These are phyloP conservation scores for Peltaster fructicola DNA, from an alignment of 2,329 filamentous ascomycete species.

Conservation along the genomic window DNA sequence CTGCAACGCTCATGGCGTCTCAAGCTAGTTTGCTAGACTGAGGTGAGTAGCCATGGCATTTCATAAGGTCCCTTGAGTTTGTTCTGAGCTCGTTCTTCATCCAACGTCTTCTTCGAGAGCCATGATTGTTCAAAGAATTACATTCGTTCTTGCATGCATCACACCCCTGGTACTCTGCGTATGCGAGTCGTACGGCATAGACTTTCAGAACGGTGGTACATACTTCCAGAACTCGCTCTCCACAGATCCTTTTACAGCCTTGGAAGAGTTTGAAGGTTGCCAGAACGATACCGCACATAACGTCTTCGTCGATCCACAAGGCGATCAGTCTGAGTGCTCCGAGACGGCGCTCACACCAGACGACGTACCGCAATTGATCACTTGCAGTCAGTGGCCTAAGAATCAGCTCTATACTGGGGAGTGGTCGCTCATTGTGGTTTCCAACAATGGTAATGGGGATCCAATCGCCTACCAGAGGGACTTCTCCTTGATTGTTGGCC, in stretches of 20 bases:
- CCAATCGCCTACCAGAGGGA: slow-evolving; percentile 30
- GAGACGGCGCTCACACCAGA: slow-evolving; percentile 24
- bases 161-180: slow-evolving; percentile 3
- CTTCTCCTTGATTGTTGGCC: slow-evolving; percentile 21
- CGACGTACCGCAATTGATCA: slow-evolving; percentile 21
- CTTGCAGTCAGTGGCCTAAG: slow-evolving; percentile 21
- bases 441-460: slow-evolving; percentile 24
- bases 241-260: slow-evolving; percentile 24
- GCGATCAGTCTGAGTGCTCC: slow-evolving; percentile 24
- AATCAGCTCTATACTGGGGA: slow-evolving; percentile 26
- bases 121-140: too few species aligned
- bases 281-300: slow-evolving; percentile 24
- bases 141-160: slow-evolving; percentile 5
- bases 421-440: slow-evolving; percentile 26
- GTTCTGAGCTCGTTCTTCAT: too few species aligned
- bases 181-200: slow-evolving; percentile 18
- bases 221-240: slow-evolving; percentile 31
- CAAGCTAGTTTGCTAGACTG: too few species aligned
- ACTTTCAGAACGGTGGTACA: slow-evolving; percentile 25
- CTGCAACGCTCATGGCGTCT: too few species aligned
- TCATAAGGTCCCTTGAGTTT: too few species aligned
- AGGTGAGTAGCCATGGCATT: too few species aligned
- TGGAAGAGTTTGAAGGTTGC: slow-evolving; percentile 28
- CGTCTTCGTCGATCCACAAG: slow-evolving; percentile 24
- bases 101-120: too few species aligned